Percentiles rank a stretch among this genome's conserved stretches.
These are phyloP conservation scores for Penicillium nucicola DNA, from an alignment of 495 filamentous ascomycete species.

Conservation along the genomic window DNA sequence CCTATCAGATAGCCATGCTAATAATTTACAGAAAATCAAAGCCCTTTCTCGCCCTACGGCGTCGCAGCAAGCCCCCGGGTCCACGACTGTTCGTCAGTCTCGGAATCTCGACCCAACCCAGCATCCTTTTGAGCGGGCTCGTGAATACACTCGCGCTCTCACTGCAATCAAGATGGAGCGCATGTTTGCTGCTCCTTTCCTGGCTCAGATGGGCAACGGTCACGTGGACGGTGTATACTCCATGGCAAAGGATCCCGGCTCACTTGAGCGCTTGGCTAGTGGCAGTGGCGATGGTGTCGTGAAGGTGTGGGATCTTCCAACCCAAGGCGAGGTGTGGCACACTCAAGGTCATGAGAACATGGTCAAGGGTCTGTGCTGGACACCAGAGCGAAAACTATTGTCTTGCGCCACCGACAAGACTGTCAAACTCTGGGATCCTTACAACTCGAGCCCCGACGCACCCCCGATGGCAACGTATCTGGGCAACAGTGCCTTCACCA, in stretches of 20 bases:
- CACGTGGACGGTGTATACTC: slow-evolving; percentile 92
- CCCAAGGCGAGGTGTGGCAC: slow-evolving; percentile 74
- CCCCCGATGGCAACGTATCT: slow-evolving; percentile 77
- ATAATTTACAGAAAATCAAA: slow-evolving; percentile 74
- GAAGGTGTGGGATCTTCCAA: slow-evolving; percentile 90
- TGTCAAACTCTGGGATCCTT: slow-evolving; percentile 90
- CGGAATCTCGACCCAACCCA: slow-evolving; percentile 90
- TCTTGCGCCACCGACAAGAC: slow-evolving; percentile 84
- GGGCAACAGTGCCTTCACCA: slow-evolving; percentile 77
- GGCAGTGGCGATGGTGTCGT: slow-evolving; percentile 84
- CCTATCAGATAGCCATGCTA: slow-evolving; percentile 4
- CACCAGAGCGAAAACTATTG: slow-evolving; percentile 76
- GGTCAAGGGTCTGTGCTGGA: slow-evolving; percentile 89
- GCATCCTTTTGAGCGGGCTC: slow-evolving; percentile 91
- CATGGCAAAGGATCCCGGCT: slow-evolving; percentile 67
- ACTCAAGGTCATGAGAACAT: slow-evolving; percentile 81
- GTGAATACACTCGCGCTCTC: slow-evolving; percentile 85
- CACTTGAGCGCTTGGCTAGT: slow-evolving; percentile 68
- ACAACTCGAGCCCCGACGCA: slow-evolving; percentile 60
- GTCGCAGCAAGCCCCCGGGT: slow-evolving; percentile 77
- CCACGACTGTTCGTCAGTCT: slow-evolving; percentile 65
- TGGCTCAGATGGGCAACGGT: slow-evolving; percentile 80
- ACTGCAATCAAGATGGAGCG: slow-evolving; percentile 94
- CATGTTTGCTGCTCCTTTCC: slow-evolving; percentile 92
- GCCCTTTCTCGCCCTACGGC: slow-evolving; percentile 75